A percentile compares a stretch with the other conserved stretches of the same genome.
phyloP scores from a whole-genome alignment of 1,139 yeast genomes.

The Hemisphaericaspora subhashii region DNA sequence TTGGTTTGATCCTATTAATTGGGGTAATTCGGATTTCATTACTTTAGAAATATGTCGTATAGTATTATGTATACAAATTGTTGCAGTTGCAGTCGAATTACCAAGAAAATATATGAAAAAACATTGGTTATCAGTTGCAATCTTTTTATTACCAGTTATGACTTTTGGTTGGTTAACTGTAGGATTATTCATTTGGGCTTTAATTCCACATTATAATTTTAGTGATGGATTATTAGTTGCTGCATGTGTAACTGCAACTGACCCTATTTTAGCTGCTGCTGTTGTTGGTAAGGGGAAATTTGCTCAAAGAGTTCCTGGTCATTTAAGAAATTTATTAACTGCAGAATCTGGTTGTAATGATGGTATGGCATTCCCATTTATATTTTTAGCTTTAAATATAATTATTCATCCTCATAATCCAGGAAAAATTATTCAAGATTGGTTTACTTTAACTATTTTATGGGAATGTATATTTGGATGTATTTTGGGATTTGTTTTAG shows the following conservation, averaged over 20 bases:
- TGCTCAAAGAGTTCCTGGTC: slow-evolving; percentile 97
- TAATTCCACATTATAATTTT: slow-evolving; percentile 82
- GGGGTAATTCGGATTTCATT: slow-evolving; percentile 89
- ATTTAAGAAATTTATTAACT: slow-evolving; percentile 79
- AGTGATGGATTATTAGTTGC: slow-evolving; percentile 76
- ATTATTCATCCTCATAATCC: slow-evolving; percentile 67
- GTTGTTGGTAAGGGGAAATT: slow-evolving; percentile 97
- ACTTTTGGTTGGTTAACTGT: slow-evolving; percentile 90
- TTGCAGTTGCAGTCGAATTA: slow-evolving; percentile 95
- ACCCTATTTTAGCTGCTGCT: slow-evolving; percentile 96
- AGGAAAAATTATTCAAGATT: slow-evolving; percentile 73
- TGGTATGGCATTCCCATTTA: slow-evolving; percentile 98
- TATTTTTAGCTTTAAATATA: slow-evolving; percentile 69
- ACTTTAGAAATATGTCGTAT: slow-evolving; percentile 88
- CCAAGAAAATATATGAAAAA: slow-evolving; percentile 90
- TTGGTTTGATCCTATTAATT: slow-evolving; percentile 84
- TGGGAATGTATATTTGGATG: slow-evolving; percentile 91
- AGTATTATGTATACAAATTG: slow-evolving; percentile 88
- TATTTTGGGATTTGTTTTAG: slow-evolving; percentile 71
- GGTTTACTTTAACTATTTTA: slow-evolving; percentile 77
- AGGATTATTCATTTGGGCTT: slow-evolving; percentile 80
- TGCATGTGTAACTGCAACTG: slow-evolving; percentile 97
- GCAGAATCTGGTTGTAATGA: slow-evolving; percentile 98
- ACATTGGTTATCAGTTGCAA: slow-evolving; percentile 83
- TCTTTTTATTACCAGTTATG: slow-evolving; percentile 88